phyloP scores from a whole-genome alignment of 2,329 filamentous ascomycete genomes.

The Blastomyces emzantsi region DNA sequence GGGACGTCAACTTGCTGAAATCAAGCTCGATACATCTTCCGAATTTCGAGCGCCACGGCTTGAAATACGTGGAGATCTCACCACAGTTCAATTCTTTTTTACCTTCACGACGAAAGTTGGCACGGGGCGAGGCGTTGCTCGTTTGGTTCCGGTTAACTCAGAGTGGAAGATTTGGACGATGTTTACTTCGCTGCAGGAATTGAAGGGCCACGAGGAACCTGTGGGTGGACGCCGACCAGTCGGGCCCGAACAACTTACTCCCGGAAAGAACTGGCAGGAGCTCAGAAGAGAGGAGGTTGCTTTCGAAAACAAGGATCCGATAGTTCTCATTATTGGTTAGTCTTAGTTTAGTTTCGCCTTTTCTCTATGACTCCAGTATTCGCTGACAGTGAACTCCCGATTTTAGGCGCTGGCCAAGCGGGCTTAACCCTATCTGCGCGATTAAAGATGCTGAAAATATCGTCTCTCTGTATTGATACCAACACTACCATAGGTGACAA shows the following conservation, averaged over 20 bases:
- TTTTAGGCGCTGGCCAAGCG: conserved; percentile 23
- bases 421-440: conserved; percentile 37
- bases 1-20: conserved; percentile 16
- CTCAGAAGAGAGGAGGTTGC: neutral
- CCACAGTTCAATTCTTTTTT: conserved; percentile 25
- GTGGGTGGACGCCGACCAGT: conserved; percentile 12
- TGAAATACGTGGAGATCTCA: conserved; percentile 29
- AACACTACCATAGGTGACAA: conserved; percentile 41
- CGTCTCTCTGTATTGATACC: conserved; percentile 39
- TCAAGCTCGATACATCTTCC: conserved; percentile 27
- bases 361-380: neutral
- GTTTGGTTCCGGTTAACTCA: conserved; percentile 22
- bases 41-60: conserved; percentile 23
- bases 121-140: conserved; percentile 29
- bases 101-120: conserved; percentile 32
- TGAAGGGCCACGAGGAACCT: conserved; percentile 32
- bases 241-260: neutral
- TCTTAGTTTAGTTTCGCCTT: neutral
- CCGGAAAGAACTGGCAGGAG: neutral
- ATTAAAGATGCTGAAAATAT: conserved; percentile 33
- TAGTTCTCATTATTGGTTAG: neutral
- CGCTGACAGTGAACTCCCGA: neutral
- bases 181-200: conserved; percentile 32
- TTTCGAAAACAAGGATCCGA: neutral
- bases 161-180: conserved; percentile 33